phyloP scores from a whole-genome alignment of 2,329 filamentous ascomycete genomes.

The Beauveria sp. region DNA sequence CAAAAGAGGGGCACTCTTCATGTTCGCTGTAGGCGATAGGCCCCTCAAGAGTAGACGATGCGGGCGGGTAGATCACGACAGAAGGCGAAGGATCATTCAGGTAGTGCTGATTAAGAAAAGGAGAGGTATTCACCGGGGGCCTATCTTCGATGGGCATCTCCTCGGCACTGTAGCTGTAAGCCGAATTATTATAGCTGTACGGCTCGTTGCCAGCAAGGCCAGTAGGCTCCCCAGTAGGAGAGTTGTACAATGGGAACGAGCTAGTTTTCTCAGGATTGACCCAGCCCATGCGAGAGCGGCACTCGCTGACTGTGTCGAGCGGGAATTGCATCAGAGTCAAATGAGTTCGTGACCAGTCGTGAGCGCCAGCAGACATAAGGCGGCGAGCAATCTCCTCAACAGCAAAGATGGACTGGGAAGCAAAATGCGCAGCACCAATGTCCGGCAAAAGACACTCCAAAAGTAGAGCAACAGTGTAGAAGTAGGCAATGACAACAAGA shows the following conservation, averaged over 20 bases:
- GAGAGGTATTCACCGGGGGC: conserved; percentile 48
- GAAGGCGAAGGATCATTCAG: conserved; percentile 56
- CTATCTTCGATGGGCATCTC: conserved; percentile 50
- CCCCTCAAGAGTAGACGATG: conserved; percentile 55
- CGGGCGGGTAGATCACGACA: conserved; percentile 52
- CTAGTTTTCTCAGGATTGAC: conserved; percentile 48
- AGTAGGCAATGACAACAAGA: conserved; percentile 78
- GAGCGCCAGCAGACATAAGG: conserved; percentile 53
- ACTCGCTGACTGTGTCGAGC: conserved; percentile 61
- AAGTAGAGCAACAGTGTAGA: conserved; percentile 84
- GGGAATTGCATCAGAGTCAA: conserved; percentile 65
- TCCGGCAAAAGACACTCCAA: conserved; percentile 89
- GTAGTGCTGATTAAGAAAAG: conserved; percentile 48
- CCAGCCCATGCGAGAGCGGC: conserved; percentile 64
- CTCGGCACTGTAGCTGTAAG: conserved; percentile 58
- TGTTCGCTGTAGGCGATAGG: conserved; percentile 56
- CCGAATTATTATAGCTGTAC: conserved; percentile 48
- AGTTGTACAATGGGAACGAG: conserved; percentile 53
- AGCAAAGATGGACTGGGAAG: conserved; percentile 67
- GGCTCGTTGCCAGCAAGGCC: conserved; percentile 33
- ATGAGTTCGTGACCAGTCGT: conserved; percentile 52
- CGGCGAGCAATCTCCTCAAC: conserved; percentile 80
- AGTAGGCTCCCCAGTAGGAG: conserved; percentile 39
- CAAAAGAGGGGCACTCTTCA: conserved; percentile 47
- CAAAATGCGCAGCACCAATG: conserved; percentile 82